Base-by-base conservation (phyloP, 1,284 basidiomycete genomes). In the Leccinum pachyderme region DNA sequence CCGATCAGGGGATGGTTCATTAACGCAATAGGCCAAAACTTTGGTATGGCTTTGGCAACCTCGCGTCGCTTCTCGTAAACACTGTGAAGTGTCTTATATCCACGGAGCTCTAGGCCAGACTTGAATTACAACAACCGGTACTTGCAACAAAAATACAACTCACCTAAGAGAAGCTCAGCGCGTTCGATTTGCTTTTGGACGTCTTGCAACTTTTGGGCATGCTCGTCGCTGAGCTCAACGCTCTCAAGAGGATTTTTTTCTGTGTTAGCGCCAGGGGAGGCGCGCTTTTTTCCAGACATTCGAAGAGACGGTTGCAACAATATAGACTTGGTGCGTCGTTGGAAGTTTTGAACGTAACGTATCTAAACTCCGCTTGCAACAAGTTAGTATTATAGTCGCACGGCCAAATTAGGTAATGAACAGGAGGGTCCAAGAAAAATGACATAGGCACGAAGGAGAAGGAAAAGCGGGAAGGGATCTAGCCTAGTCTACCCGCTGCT, bases 21-120 rank as follows among this genome's bases (percentile, higher is more conserved):
- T 62, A 92, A 75, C 47, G 90, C 86, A 59, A 88, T 80, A 25
- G 86, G 80, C 89, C 89, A 92, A 75, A 91, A 91, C 66, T 85
- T 86, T 52, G 78, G 72, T 67, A 92, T 89, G 27, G 71, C 71
- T 72, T 87, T 87, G 53, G 83, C 70, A 47, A 84, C 72, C 55
- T 76, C 76, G 50, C 89, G 86, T 62, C 89, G 83, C 72, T 81
- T 84, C 65, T 84, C 79, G 63, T 84, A 91, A 33, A 83, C 80
- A 43, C 85, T 81, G 28, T 72, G 65, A 57, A 90, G 72, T 54
- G 78, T 77, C 59, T 77, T 69, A 63, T 84, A 77, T 37, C 81
- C 80, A 61, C 78, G 77, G 56, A 83, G 83, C 67, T 91, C 89
- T 91, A 66, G 59, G 58, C 15, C 31, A 31, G 59, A 54, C 28